These are phyloP conservation scores for Edaphochlamys debaryana DNA, from an alignment of 139 green algal genomes.

Conservation along the genomic window DNA sequence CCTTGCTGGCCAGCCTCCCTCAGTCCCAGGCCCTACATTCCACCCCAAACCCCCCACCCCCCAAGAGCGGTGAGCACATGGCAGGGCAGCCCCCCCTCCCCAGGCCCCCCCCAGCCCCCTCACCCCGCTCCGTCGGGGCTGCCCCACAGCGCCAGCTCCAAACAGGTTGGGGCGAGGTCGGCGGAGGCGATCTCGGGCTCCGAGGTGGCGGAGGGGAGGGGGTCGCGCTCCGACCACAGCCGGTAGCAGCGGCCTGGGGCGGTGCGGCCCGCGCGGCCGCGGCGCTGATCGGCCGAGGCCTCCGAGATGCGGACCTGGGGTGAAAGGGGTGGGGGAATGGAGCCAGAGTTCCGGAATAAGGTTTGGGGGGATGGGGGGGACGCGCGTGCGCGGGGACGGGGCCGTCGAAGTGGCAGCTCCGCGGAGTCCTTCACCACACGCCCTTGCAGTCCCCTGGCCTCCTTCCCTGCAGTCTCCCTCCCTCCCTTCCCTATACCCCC, in stretches of 20 bases:
- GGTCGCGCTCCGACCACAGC: slow-evolving; percentile 56
- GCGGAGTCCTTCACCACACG: too few relatives aligned
- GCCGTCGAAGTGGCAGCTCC: too few relatives aligned
- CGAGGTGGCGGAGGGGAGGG: slow-evolving; percentile 31
- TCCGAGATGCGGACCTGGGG: slow-evolving; percentile 50
- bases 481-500: too few relatives aligned
- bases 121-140: slow-evolving; percentile 27
- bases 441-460: too few relatives aligned
- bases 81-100: slow-evolving; percentile 4
- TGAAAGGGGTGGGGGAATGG: not conserved
- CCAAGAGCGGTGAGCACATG: too few relatives aligned
- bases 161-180: slow-evolving; percentile 66
- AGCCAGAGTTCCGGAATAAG: not conserved
- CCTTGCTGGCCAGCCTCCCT: too few relatives aligned
- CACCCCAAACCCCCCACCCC: too few relatives aligned
- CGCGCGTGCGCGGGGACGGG: too few relatives aligned
- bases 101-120: not conserved
- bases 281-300: slow-evolving; percentile 66
- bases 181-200: slow-evolving; percentile 57
- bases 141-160: slow-evolving; percentile 68
- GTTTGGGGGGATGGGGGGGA: too few relatives aligned
- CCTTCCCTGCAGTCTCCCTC: too few relatives aligned
- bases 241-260: slow-evolving; percentile 64
- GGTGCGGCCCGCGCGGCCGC: slow-evolving; percentile 65
- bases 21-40: too few relatives aligned